Conservation (phyloP, 768 basidiomycete species). For the Pilatotrama ljubarskyi region DNA sequence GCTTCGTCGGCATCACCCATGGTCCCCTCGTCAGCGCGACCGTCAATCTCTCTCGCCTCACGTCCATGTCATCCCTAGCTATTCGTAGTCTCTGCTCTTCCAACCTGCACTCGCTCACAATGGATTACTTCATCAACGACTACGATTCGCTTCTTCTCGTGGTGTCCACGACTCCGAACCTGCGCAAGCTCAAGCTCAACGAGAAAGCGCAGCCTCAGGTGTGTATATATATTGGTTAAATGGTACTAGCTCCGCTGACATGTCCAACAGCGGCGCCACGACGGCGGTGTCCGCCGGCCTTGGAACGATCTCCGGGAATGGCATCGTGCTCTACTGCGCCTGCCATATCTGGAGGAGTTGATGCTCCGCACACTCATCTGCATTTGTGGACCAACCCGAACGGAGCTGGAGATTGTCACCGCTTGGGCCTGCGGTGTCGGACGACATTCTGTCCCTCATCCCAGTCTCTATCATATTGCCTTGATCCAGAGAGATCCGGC, state of each 20-base stretch:
- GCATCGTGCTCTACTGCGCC: background rate
- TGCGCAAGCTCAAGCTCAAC: slow-evolving; percentile 5
- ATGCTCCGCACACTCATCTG: background rate
- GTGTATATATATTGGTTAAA: background rate
- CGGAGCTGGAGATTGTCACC: background rate
- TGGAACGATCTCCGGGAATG: slow-evolving; percentile 2
- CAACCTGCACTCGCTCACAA: background rate
- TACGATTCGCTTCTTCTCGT: background rate
- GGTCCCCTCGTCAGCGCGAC: background rate
- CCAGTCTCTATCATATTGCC: background rate
- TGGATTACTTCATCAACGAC: slow-evolving; percentile 9
- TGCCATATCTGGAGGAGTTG: background rate
- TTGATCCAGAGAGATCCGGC: background rate
- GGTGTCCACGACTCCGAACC: background rate
- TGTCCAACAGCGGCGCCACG: too few relatives aligned
- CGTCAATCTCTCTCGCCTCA: background rate
- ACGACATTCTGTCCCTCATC: background rate
- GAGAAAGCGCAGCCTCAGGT: background rate
- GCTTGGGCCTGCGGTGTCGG: background rate
- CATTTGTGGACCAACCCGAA: background rate
- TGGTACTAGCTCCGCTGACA: background rate
- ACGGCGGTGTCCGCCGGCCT: background rate
- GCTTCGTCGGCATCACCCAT: background rate
- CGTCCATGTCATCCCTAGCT: background rate
- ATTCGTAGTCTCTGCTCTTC: background rate